Base-by-base conservation (phyloP, 805 yeast genomes). In the Cyberlindnera lachancei region DNA sequence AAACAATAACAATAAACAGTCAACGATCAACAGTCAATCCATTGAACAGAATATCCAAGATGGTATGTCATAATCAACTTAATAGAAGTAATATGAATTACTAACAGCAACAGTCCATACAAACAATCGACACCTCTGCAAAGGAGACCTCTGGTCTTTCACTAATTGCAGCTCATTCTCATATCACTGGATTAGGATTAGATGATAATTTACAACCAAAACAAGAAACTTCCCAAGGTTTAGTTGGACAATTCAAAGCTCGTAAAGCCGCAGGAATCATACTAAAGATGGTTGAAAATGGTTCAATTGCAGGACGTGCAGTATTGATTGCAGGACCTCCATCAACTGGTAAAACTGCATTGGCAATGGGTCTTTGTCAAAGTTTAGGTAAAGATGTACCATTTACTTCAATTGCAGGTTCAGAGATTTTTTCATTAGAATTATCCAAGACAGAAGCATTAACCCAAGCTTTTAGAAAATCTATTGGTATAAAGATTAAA, bases 261-360 rank as follows among this genome's bases (percentile, higher is more conserved):
- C 76, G 99, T 60, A 79, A 78, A 53, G 97, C 99, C 5, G 95
- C 96, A 14, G 99, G 96, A 36, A 79, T 92, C 25, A 79, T 92
- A 33, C 71, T 90, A 46, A 88, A 84, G 62, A 80, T 92, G 86
- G 86, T 92, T 39, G 87, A 85, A 54, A 87, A 83, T 21, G 95
- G 96, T 31, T 77, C 84, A 44, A 90, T 92, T 59, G 96, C 97
- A 15, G 99, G 99, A 18, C 75, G 96, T 45, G 96, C 97, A 2
- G 92, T 88, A 15, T 63, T 92, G 41, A 70, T 92, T 39, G 97
- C 98, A 0, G 99, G 99, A 25, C 97, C 97, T 9, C 98, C 98
- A 18, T 85, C 95, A 11, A 92, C 98, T 0, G 99, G 99, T 59
- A 92, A 92, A 59, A 92, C 99, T 4, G 99, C 99, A 23, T 74